Evolutionary conservation across 1,139 yeast genomes (phyloP), one percentile per base, ranked within the genome.

Genomic region (Saccharomycopsis crataegensis): DNA sequence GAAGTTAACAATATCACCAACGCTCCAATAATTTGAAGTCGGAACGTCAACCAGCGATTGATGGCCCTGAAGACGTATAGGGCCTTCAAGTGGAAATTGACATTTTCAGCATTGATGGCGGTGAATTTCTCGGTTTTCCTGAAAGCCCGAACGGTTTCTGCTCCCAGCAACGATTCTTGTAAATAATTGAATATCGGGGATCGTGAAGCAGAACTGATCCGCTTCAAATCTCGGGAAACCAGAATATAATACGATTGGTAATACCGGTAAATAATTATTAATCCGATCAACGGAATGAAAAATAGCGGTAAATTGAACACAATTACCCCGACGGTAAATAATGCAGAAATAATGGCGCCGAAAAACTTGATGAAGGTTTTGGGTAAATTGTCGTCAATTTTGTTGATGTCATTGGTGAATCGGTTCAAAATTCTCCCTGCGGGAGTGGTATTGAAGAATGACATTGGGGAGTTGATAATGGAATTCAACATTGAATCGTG

Each of bases 371-470:
- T 64, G 59, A 80, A 73, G 0, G 75, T 70, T 51, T 72, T 68
- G 22, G 83, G 82, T 43, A 80, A 66, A 3, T 69, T 67, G 52
- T 73, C 72, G 64, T 86, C 94, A 55, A 86, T 71, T 51, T 79
- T 77, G 57, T 77, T 77, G 64, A 87, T 75, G 65, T 87, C 96
- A 59, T 83, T 78, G 16, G 91, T 81, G 62, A 87, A 87, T 49
- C 81, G 65, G 53, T 85, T 85, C 62, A 83, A 73, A 45, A 85
- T 74, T 68, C 91, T 75, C 11, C 93, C 93, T 58, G 82, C 72
- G 40, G 93, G 93, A 0, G 91, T 84, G 1, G 89, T 83, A 67
- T 85, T 91, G 63, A 85, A 85, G 65, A 83, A 85, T 1, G 82
- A 73, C 87, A 85, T 82, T 56, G 91, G 91, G 0, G 90, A 81